These are phyloP conservation scores for Morella rubra DNA, from an alignment of 306 rosid genomes.

Conservation along the genomic window DNA sequence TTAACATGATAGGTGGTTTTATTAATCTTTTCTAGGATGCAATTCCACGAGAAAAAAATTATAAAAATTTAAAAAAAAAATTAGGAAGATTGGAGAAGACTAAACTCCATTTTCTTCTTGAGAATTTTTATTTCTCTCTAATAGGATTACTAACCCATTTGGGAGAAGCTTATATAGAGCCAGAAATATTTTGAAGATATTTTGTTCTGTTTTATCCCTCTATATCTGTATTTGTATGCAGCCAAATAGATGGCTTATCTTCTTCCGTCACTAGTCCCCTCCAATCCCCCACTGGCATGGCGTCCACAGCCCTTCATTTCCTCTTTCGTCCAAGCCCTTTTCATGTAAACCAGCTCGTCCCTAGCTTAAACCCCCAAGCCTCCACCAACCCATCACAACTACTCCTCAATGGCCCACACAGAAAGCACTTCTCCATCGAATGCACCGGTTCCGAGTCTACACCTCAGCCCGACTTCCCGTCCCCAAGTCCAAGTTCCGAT, in stretches of 20 bases:
- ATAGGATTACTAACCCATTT: too few relatives aligned
- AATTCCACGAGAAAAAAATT: too few relatives aligned
- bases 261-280: slow-evolving; percentile 9
- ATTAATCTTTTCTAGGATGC: too few relatives aligned
- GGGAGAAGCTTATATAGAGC: too few relatives aligned
- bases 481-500: slow-evolving; percentile 45
- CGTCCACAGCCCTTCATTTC: slow-evolving; percentile 51
- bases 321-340: slow-evolving; percentile 39
- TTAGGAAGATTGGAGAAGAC: too few relatives aligned
- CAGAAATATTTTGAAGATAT: background rate
- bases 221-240: background rate
- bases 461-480: slow-evolving; percentile 40
- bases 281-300: slow-evolving; percentile 46
- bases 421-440: slow-evolving; percentile 38
- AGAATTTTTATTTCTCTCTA: too few relatives aligned
- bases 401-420: slow-evolving; percentile 27
- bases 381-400: slow-evolving; percentile 28
- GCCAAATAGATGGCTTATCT: slow-evolving; percentile 43
- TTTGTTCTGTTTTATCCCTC: background rate
- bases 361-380: slow-evolving; percentile 20
- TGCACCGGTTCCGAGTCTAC: slow-evolving; percentile 35
- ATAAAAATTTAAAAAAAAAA: too few relatives aligned
- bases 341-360: slow-evolving; percentile 26
- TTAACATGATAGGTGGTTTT: too few relatives aligned
- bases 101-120: too few relatives aligned